Evolutionary conservation across 75 land plant species (phyloP).

Genomic region (Sequoiadendron giganteum): DNA sequence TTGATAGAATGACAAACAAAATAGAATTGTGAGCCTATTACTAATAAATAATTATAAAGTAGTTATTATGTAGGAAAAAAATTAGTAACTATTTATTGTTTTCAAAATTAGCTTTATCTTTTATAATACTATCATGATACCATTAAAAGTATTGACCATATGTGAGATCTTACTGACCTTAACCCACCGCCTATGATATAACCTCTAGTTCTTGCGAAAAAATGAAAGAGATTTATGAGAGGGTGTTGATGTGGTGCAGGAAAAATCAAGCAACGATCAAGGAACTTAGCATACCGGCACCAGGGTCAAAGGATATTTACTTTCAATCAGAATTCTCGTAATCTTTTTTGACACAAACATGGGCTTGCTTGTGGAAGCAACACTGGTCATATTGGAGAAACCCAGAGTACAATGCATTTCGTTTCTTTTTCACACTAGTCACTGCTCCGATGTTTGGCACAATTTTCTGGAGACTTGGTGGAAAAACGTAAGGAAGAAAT

Average conservation of each 20-base stretch:
- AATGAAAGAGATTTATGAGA: no score
- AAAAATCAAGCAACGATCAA: conserved; percentile 25
- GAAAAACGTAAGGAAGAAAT: conserved; percentile 38
- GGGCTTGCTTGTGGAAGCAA: conserved; percentile 53
- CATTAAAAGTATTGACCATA: no score
- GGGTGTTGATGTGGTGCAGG: not conserved
- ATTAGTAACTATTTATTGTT: no score
- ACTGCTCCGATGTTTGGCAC: conserved; percentile 25
- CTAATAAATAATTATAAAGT: no score
- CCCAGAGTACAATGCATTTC: conserved; percentile 30
- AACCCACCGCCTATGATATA: no score
- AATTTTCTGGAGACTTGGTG: conserved; percentile 43
- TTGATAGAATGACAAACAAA: no score
- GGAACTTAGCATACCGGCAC: conserved; percentile 18
- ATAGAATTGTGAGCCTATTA: no score
- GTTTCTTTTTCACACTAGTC: conserved; percentile 28
- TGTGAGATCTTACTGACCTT: no score
- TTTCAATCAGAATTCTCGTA: conserved; percentile 32
- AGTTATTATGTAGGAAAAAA: no score
- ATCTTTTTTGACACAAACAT: conserved; percentile 22
- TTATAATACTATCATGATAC: no score
- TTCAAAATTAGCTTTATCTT: no score
- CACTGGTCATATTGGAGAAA: conserved; percentile 55
- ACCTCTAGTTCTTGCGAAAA: no score
- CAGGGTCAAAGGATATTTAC: conserved; percentile 27